Conservation (phyloP, 768 basidiomycete genomes). For the Roridomyces roridus region DNA sequence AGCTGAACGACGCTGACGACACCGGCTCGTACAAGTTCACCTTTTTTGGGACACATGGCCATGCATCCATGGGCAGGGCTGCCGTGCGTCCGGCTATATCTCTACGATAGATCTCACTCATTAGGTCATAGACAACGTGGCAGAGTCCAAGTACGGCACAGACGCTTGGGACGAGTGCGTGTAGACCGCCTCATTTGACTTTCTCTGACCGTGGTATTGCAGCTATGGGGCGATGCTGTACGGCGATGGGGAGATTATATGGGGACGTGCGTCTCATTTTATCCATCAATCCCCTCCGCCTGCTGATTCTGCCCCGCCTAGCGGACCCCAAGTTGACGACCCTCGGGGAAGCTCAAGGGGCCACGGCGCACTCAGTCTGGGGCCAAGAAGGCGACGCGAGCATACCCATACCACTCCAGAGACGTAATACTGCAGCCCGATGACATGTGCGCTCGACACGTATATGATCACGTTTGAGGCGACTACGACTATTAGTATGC, state of each 20-base stretch:
- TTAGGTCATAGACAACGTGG: conserved; percentile 65
- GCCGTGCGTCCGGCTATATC: conserved; percentile 52
- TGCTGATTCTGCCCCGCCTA: conserved; percentile 27
- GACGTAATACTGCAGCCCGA: conserved; percentile 65
- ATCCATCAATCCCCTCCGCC: background rate
- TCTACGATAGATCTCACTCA: background rate
- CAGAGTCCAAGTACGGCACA: conserved; percentile 60
- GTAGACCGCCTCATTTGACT: background rate
- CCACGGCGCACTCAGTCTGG: conserved; percentile 52
- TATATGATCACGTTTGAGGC: conserved; percentile 57
- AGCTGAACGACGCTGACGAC: conserved; percentile 51
- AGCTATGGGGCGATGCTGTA: conserved; percentile 70
- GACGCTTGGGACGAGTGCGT: conserved; percentile 67
- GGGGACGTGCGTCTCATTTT: conserved; percentile 77
- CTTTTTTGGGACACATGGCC: conserved; percentile 70
- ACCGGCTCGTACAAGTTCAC: conserved; percentile 65
- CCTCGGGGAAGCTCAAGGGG: conserved; percentile 63
- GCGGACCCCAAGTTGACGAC: conserved; percentile 72
- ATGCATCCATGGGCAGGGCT: conserved; percentile 80
- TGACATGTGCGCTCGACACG: conserved; percentile 67
- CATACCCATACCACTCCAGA: conserved; percentile 56
- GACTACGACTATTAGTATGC: conserved; percentile 32
- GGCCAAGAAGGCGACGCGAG: conserved; percentile 45
- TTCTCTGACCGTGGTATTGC: background rate
- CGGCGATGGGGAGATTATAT: conserved; percentile 68